Evolutionary conservation across 176 grass and related monocot genomes (phyloP).

Genomic region (Phoenix dactylifera): DNA sequence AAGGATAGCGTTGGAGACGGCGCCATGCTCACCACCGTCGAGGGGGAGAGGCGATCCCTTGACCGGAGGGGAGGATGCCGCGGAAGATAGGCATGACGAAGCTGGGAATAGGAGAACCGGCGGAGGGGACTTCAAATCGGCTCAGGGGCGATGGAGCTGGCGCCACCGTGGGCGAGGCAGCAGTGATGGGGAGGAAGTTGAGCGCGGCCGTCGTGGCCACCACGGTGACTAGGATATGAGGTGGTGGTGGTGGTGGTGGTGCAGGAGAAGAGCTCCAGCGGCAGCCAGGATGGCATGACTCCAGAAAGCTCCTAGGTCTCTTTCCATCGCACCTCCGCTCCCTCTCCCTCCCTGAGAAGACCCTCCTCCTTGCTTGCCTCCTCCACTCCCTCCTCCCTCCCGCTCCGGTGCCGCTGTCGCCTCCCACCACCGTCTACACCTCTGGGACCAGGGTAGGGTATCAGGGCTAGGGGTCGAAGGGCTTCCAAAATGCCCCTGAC

Average conservation of each 20-base stretch:
- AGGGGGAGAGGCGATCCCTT: conserved; percentile 43
- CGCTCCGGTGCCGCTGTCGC: too few relatives aligned
- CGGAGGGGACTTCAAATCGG: conserved; percentile 3
- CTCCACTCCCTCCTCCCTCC: too few relatives aligned
- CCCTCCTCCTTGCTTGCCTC: too few relatives aligned
- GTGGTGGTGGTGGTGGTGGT: not conserved
- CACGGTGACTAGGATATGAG: not conserved
- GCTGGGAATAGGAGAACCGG: conserved; percentile 45
- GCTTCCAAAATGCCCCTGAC: too few relatives aligned
- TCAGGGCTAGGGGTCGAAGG: too few relatives aligned
- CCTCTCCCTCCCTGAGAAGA: not conserved
- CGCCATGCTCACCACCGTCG: not conserved
- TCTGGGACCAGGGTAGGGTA: too few relatives aligned
- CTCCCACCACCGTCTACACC: too few relatives aligned
- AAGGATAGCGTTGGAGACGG: conserved; percentile 31
- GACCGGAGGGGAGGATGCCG: conserved; percentile 9
- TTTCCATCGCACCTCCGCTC: too few relatives aligned
- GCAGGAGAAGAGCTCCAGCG: too few relatives aligned
- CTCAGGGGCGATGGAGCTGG: not conserved
- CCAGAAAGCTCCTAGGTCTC: too few relatives aligned
- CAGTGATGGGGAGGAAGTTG: not conserved
- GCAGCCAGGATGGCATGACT: too few relatives aligned
- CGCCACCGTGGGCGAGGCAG: not conserved
- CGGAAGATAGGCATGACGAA: not conserved
- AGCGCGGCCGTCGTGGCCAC: not conserved